Evolutionary conservation across 306 rosid genomes (phyloP).

Genomic region (cucumber (Cucumis sativus)): DNA sequence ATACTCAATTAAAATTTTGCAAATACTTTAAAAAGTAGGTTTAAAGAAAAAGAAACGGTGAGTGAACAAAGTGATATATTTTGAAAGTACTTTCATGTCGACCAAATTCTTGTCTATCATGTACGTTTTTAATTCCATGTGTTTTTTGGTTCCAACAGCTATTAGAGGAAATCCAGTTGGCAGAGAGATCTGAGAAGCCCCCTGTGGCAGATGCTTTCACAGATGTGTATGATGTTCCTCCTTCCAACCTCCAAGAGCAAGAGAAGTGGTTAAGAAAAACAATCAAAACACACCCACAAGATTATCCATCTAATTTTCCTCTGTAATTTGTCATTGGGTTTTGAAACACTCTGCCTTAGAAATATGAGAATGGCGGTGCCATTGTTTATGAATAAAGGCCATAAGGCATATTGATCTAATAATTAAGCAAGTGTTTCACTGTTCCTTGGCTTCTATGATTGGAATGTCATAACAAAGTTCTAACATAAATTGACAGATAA

Average conservation of each 20-base stretch:
- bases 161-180: constrained; percentile 69
- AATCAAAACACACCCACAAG: constrained; percentile 37
- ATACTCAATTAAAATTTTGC: neutral
- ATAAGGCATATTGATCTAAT: neutral
- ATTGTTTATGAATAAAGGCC: neutral
- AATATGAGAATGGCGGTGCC: neutral
- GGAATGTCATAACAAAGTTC: neutral
- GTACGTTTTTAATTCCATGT: constrained; percentile 2
- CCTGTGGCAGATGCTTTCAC: constrained; percentile 52
- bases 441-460: neutral
- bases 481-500: neutral
- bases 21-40: neutral
- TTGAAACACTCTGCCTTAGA: neutral
- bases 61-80: neutral
- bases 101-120: neutral
- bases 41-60: neutral
- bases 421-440: neutral
- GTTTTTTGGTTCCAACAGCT: constrained; percentile 37
- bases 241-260: constrained; percentile 69
- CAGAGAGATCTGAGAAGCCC: constrained; percentile 71
- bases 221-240: constrained; percentile 67
- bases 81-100: neutral
- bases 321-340: constrained; percentile 7
- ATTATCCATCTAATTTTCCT: constrained; percentile 52
- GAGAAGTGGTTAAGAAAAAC: constrained; percentile 53